These are phyloP conservation scores for Dipodascus albidus DNA, from an alignment of 805 yeast genomes.

Conservation along the genomic window DNA sequence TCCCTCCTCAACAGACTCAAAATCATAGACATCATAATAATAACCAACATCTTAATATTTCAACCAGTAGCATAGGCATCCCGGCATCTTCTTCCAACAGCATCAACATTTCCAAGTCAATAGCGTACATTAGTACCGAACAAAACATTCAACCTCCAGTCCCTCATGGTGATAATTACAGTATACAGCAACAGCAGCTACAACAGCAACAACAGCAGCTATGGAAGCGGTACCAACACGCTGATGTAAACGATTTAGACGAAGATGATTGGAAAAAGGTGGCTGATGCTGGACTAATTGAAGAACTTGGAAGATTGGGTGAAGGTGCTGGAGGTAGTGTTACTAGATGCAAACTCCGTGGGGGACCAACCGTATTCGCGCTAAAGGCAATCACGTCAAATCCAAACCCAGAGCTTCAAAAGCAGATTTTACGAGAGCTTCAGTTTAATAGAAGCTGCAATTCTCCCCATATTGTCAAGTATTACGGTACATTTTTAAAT, in stretches of 20 bases:
- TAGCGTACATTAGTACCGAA: background rate
- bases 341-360: conserved; percentile 54
- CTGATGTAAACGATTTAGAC: conserved; percentile 35
- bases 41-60: conserved; percentile 1
- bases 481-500: conserved; percentile 84
- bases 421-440: conserved; percentile 81
- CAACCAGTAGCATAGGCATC: background rate
- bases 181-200: background rate
- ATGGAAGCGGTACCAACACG: background rate
- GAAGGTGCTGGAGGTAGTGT: conserved; percentile 96
- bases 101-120: conserved; percentile 4
- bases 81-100: conserved; percentile 4
- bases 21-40: background rate
- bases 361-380: conserved; percentile 65
- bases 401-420: conserved; percentile 77
- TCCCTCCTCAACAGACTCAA: background rate
- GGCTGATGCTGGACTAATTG: conserved; percentile 47
- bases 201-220: background rate
- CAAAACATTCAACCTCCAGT: background rate
- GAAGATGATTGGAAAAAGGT: conserved; percentile 66
- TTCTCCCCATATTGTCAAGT: conserved; percentile 77
- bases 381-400: conserved; percentile 62
- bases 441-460: conserved; percentile 77
- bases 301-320: conserved; percentile 63
- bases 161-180: background rate